Conservation (phyloP, 257 asterid genomes). For the Nicotiana sylvestris region DNA sequence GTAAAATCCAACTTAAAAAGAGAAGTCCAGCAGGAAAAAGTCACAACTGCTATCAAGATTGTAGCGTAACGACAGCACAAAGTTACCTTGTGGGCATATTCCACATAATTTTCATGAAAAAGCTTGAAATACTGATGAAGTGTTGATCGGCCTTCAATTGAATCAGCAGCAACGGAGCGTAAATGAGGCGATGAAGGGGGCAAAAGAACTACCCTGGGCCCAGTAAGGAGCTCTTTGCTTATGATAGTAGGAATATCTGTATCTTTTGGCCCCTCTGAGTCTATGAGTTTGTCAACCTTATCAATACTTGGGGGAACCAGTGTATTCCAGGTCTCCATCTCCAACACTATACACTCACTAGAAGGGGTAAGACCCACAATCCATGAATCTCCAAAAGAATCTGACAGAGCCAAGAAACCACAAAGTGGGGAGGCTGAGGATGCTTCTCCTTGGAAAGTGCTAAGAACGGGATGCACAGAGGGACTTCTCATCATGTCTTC, state of each 20-base stretch:
- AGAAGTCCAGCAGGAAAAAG: background rate
- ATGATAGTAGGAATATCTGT: conserved; percentile 48
- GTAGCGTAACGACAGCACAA: background rate
- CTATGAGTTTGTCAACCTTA: conserved; percentile 24
- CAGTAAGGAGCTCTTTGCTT: conserved; percentile 81
- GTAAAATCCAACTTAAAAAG: background rate
- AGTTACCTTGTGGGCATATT: conserved; percentile 93
- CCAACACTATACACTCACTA: conserved; percentile 68
- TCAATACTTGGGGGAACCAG: conserved; percentile 51
- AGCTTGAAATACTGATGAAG: conserved; percentile 85
- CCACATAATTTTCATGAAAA: conserved; percentile 90
- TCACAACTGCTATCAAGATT: background rate
- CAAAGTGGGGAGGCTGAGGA: conserved; percentile 49
- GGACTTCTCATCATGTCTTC: conserved; percentile 66
- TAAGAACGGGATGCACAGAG: conserved; percentile 69
- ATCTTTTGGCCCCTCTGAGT: conserved; percentile 32
- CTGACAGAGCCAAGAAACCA: conserved; percentile 77
- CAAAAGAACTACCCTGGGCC: conserved; percentile 68
- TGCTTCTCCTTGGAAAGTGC: conserved; percentile 58
- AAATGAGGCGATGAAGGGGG: conserved; percentile 70
- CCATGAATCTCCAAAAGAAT: conserved; percentile 88
- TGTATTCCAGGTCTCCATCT: conserved; percentile 76
- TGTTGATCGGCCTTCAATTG: conserved; percentile 92
- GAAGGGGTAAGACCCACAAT: conserved; percentile 71
- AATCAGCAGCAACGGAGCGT: conserved; percentile 67